Conservation (phyloP, 1,139 yeast species). For the Groenewaldozyma sp. region DNA sequence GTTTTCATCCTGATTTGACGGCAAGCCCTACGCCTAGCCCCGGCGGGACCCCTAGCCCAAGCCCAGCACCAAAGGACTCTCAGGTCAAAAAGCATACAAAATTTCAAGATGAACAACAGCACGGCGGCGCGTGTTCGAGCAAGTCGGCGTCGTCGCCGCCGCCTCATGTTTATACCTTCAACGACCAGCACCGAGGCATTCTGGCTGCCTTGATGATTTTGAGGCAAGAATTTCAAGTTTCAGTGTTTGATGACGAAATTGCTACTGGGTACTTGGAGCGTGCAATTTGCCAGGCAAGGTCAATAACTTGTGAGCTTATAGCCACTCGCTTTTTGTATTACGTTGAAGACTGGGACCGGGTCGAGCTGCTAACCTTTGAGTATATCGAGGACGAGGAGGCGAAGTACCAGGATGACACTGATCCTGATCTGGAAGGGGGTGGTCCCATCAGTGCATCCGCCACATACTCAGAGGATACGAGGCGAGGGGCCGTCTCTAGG, state of each 20-base stretch:
- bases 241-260: conserved; percentile 20
- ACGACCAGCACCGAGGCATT: conserved; percentile 24
- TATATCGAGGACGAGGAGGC: neutral
- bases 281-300: conserved; percentile 24
- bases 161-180: conserved; percentile 6
- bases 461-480: neutral
- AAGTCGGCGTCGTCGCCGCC: neutral
- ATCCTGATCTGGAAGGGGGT: neutral
- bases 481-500: neutral
- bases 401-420: neutral
- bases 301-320: conserved; percentile 24
- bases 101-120: neutral
- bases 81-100: neutral
- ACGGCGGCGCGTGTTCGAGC: neutral
- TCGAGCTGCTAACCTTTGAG: conserved; percentile 24
- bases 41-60: neutral
- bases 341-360: conserved; percentile 20
- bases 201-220: conserved; percentile 25
- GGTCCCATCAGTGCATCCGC: neutral
- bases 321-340: conserved; percentile 23
- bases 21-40: neutral
- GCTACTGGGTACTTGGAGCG: conserved; percentile 16
- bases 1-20: too few relatives aligned
- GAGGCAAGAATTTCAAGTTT: conserved; percentile 20
- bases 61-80: too few relatives aligned